Evolutionary conservation across 169 alveolate species (phyloP).

Genomic region (Plasmodium gaboni): DNA sequence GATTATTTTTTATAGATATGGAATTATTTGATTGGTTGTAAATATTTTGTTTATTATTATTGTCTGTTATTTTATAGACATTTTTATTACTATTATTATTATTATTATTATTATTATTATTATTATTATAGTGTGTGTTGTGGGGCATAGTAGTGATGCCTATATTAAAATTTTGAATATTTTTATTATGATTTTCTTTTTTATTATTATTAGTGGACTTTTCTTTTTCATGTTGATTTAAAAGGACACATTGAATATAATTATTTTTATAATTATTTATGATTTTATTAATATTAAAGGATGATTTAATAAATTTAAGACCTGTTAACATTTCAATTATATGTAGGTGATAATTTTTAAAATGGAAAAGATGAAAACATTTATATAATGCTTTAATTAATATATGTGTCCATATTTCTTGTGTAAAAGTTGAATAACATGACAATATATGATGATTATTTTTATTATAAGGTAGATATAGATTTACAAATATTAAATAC

Average conservation of each 20-base stretch:
- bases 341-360: conserved; percentile 21
- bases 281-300: conserved; percentile 4
- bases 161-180: neutral
- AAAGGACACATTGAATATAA: conserved; percentile 4
- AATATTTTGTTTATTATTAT: neutral
- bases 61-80: neutral
- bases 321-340: conserved; percentile 69
- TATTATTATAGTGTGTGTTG: neutral
- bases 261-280: conserved; percentile 13
- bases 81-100: neutral
- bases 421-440: conserved; percentile 22
- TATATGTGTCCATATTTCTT: conserved; percentile 47
- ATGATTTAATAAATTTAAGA: conserved; percentile 8
- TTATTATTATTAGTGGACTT: neutral
- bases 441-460: conserved; percentile 13
- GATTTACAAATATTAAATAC: conserved; percentile 59
- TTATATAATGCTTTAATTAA: conserved; percentile 55
- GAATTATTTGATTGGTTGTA: neutral
- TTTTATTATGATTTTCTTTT: neutral
- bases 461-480: conserved; percentile 19
- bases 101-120: neutral
- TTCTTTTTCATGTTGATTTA: neutral
- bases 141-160: neutral
- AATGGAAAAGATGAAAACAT: conserved; percentile 17
- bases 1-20: too few relatives aligned